Base-by-base conservation (phyloP, 2,329 filamentous ascomycete genomes). In the Penicillium brevicompactum region DNA sequence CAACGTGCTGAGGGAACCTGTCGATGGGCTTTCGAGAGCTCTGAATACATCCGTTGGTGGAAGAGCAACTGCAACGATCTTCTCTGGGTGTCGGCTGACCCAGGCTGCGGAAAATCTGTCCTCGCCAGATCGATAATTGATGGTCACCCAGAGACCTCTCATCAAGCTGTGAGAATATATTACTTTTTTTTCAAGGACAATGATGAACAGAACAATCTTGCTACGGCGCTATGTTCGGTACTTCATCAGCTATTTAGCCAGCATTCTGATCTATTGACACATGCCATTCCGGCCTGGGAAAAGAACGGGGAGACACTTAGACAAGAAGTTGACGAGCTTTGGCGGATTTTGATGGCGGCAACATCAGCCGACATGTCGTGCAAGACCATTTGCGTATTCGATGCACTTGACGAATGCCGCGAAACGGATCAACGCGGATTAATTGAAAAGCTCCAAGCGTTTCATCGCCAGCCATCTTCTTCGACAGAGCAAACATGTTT, bases 121-220 rank as follows among this genome's bases (percentile, higher is more conserved):
- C 63, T 77, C 0, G 56, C 72, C 0, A 68, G 62, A 59, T 70
- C 66, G 2, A 61, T 77, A 0, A 62, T 76, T 9, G 69, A 76
- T 45, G 27, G 67, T 2, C 60, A 67, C 30, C 54, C 75, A 7
- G 43, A 49, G 16, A 53, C 8, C 31, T 50, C 16, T 27, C 43
- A 56, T n/a, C 54, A 56, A 32, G 30, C 47, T n/a, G 42, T 51
- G 30, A 65, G 65, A 5, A 62, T 70, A 5, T 73, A 68, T 56
- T 74, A 70, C 57, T 76, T 74, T 61, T 77, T 76, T 60, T 75
- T 74, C 56, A 71, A 74, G 46, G 70, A 75, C 41, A 70, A 73
- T 49, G 60, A 70, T 0, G 63, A 70, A 14, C 72, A 76, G 51
- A 67, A 70, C 30, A 62, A 50, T 37, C 46, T 70, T 40, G 42